Conservation (phyloP, 495 filamentous ascomycete species). For the Aspergillus saccharolyticus region DNA sequence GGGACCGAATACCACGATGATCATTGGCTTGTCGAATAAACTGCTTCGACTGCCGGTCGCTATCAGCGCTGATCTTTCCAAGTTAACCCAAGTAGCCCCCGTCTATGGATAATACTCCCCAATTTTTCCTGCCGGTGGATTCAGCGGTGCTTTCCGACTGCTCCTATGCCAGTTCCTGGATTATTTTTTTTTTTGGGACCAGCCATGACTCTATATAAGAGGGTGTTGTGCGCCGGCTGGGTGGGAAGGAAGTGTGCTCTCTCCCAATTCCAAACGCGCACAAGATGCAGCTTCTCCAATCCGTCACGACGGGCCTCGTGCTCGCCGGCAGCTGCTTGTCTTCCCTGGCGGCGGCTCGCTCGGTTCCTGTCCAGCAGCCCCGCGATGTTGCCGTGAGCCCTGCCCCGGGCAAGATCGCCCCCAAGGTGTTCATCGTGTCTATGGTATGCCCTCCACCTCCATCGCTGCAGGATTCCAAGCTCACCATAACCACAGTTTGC, state of each 20-base stretch:
- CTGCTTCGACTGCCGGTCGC: background rate
- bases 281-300: constrained; percentile 16
- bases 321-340: constrained; percentile 14
- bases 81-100: background rate
- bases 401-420: constrained; percentile 39
- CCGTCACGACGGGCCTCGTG: constrained; percentile 13
- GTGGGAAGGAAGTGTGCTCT: background rate
- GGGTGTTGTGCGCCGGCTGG: background rate
- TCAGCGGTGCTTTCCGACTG: background rate
- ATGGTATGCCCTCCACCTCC: constrained; percentile 46
- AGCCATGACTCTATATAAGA: background rate
- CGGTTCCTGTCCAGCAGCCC: background rate
- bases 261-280: background rate
- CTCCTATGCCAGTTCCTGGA: background rate
- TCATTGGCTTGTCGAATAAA: background rate
- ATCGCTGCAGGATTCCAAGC: constrained; percentile 1
- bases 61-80: constrained; percentile 2
- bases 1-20: background rate
- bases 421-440: constrained; percentile 66
- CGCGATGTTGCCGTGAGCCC: constrained; percentile 2
- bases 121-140: constrained; percentile 1
- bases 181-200: background rate
- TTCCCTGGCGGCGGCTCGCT: constrained; percentile 1
- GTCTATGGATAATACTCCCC: background rate
- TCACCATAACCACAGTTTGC: constrained; percentile 46